Percentiles rank a stretch among this genome's conserved stretches.
Conservation (phyloP, 192 early-diverging fungal genomes). For the Mortierella alpina region DNA sequence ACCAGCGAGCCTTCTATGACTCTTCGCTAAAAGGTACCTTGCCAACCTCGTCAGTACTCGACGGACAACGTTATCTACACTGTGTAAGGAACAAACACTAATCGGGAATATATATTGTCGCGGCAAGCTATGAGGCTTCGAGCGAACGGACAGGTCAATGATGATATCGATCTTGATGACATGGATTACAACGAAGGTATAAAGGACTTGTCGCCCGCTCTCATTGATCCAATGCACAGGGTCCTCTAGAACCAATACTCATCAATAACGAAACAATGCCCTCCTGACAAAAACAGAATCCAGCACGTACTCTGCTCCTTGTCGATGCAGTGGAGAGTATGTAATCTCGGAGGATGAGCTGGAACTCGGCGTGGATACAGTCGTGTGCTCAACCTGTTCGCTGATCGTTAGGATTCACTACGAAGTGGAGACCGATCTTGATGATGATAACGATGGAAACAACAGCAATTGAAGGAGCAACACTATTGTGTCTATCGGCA, state of each 20-base stretch:
- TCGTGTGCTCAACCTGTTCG: slow-evolving; percentile 75
- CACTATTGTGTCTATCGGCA: background rate
- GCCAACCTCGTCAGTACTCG: background rate
- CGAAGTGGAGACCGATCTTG: slow-evolving; percentile 61
- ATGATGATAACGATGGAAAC: slow-evolving; percentile 16
- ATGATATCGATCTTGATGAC: slow-evolving; percentile 83
- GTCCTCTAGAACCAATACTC: background rate
- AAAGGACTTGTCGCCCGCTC: background rate
- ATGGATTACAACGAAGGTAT: slow-evolving; percentile 77
- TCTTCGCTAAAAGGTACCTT: slow-evolving; percentile 55
- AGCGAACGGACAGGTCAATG: slow-evolving; percentile 70
- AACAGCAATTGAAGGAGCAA: background rate
- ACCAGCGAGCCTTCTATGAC: slow-evolving; percentile 64
- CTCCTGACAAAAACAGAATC: slow-evolving; percentile 16
- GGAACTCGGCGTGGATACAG: slow-evolving; percentile 70
- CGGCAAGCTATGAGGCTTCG: slow-evolving; percentile 38
- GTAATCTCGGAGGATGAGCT: slow-evolving; percentile 71
- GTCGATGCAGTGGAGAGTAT: slow-evolving; percentile 76
- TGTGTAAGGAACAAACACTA: background rate
- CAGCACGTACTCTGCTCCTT: slow-evolving; percentile 60
- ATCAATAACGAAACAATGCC: background rate
- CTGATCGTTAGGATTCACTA: slow-evolving; percentile 76
- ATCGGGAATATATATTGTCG: background rate
- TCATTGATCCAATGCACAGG: background rate
- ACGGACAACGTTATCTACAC: background rate